Percentiles rank a stretch among this genome's conserved stretches.
Conservation (phyloP, 1,139 yeast species). For the Pichia inconspicua region DNA sequence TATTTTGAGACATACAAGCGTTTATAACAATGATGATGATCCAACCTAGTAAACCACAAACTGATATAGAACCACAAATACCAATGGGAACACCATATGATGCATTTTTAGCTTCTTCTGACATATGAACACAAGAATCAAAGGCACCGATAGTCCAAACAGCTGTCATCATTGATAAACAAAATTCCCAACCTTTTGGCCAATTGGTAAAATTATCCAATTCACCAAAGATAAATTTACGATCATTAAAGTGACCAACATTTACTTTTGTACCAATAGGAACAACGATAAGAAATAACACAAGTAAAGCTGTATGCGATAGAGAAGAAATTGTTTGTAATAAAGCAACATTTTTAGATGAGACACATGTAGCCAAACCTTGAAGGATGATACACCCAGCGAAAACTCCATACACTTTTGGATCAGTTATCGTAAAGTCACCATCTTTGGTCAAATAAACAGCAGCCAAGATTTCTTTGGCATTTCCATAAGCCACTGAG, state of each 20-base stretch:
- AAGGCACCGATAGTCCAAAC: conserved; percentile 63
- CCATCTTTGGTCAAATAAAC: conserved; percentile 44
- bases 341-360: conserved; percentile 46
- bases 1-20: conserved; percentile 50
- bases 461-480: conserved; percentile 45
- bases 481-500: conserved; percentile 53
- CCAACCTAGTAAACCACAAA: conserved; percentile 58
- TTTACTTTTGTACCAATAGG: conserved; percentile 44
- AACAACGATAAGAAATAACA: conserved; percentile 54
- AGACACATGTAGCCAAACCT: conserved; percentile 39
- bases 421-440: conserved; percentile 38
- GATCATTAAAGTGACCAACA: conserved; percentile 31
- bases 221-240: conserved; percentile 46
- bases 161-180: conserved; percentile 56
- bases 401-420: conserved; percentile 47
- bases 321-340: conserved; percentile 54
- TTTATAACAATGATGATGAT: conserved; percentile 45
- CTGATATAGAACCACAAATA: conserved; percentile 45
- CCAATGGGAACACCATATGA: conserved; percentile 63
- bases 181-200: conserved; percentile 61
- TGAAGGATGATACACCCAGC: conserved; percentile 44
- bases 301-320: conserved; percentile 46
- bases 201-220: conserved; percentile 49
- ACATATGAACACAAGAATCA: conserved; percentile 66
- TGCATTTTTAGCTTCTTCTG: conserved; percentile 66